phyloP scores from a whole-genome alignment of 352 stramenopile genomes.

The Phytopythium ostracodes region DNA sequence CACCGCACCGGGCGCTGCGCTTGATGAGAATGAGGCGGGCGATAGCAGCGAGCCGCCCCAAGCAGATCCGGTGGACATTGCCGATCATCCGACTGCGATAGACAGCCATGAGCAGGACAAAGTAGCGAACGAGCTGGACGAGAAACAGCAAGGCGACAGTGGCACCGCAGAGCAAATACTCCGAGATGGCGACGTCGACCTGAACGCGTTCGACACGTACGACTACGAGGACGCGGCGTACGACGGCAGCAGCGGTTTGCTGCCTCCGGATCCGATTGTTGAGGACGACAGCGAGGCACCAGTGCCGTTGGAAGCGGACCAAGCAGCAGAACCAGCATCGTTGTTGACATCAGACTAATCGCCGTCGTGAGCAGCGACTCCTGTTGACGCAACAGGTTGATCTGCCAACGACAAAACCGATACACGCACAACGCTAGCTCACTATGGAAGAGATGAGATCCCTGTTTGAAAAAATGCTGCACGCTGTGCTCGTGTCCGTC shows the following conservation, averaged over 20 bases:
- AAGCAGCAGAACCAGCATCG: not conserved
- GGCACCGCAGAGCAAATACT: not conserved
- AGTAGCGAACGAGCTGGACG: not conserved
- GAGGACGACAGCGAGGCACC: conserved; percentile 3
- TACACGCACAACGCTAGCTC: not conserved
- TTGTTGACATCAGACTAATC: not conserved
- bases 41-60: not conserved
- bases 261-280: conserved; percentile 13
- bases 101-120: not conserved
- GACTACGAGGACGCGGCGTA: conserved; percentile 13
- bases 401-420: not conserved
- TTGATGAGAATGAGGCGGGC: not conserved
- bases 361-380: not conserved
- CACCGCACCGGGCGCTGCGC: not conserved
- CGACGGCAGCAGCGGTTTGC: conserved; percentile 14
- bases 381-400: too few relatives aligned
- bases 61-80: not conserved
- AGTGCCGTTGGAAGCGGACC: not conserved
- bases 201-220: conserved; percentile 25
- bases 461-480: conserved; percentile 2
- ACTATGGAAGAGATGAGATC: not conserved
- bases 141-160: not conserved
- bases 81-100: not conserved
- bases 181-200: conserved; percentile 1
- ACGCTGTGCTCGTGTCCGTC: not conserved